A percentile compares a stretch with the other conserved stretches of the same genome.
These are phyloP conservation scores for Parascedosporium putredinis DNA, from an alignment of 2,329 filamentous ascomycete species.

Conservation along the genomic window DNA sequence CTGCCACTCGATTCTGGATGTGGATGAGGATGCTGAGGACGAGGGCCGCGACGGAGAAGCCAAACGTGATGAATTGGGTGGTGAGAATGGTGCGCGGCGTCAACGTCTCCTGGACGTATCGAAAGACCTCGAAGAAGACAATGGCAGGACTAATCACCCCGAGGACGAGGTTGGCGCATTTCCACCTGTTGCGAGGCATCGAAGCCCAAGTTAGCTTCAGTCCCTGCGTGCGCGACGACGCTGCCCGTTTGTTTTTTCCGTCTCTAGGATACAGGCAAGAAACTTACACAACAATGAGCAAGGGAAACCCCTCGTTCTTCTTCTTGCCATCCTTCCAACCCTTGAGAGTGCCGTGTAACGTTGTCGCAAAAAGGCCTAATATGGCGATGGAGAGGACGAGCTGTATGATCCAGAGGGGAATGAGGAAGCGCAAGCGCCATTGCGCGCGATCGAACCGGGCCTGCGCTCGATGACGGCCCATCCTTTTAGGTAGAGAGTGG, in stretches of 20 bases:
- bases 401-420: conserved; percentile 41
- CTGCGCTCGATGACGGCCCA: conserved; percentile 37
- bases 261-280: neutral
- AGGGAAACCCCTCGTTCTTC: conserved; percentile 26
- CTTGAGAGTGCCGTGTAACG: conserved; percentile 35
- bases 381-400: conserved; percentile 32
- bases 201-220: neutral
- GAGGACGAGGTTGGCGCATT: conserved; percentile 39
- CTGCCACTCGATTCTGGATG: conserved; percentile 28
- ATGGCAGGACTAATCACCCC: conserved; percentile 35
- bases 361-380: conserved; percentile 42
- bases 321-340: conserved; percentile 26
- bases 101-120: conserved; percentile 35
- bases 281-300: conserved; percentile 40
- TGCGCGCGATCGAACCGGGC: conserved; percentile 40
- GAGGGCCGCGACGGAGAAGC: conserved; percentile 34
- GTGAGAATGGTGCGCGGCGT: conserved; percentile 45
- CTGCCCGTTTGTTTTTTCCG: no score
- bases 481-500: conserved; percentile 13
- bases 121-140: conserved; percentile 36
- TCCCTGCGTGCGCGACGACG: no score
- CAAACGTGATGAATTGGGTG: conserved; percentile 38
- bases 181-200: conserved; percentile 25
- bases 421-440: conserved; percentile 37
- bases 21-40: conserved; percentile 43